These are phyloP conservation scores for Halophytophthora batemanensis DNA, from an alignment of 352 stramenopile species.

Conservation along the genomic window DNA sequence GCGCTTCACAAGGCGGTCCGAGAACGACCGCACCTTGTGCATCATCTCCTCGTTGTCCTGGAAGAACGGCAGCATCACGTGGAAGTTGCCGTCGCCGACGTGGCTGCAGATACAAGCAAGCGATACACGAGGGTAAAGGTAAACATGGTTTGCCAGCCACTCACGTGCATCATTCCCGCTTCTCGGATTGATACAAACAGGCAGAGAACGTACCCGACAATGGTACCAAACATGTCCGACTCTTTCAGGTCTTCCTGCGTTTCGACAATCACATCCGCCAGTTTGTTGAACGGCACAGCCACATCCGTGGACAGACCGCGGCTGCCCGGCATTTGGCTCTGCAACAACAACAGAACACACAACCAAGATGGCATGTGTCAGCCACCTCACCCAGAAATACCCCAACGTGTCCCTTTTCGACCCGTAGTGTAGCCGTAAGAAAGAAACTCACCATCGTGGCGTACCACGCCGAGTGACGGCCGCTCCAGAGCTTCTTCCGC, in stretches of 20 bases:
- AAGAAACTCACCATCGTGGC: constrained; percentile 60
- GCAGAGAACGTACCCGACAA: constrained; percentile 83
- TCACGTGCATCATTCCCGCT: too few relatives aligned
- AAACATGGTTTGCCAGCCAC: too few relatives aligned
- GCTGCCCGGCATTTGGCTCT: constrained; percentile 80
- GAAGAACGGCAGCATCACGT: constrained; percentile 94
- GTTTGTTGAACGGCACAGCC: constrained; percentile 93
- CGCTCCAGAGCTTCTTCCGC: constrained; percentile 81
- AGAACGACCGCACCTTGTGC: constrained; percentile 86
- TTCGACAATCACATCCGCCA: constrained; percentile 92
- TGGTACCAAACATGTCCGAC: constrained; percentile 88
- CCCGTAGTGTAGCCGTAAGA: background rate
- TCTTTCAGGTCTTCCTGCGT: constrained; percentile 90
- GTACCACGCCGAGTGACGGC: constrained; percentile 84
- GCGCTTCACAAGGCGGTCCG: constrained; percentile 74
- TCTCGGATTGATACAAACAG: too few relatives aligned
- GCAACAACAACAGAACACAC: background rate
- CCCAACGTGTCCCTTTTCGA: background rate
- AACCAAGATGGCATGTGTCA: too few relatives aligned
- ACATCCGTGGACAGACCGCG: constrained; percentile 93
- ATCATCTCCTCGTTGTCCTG: constrained; percentile 84
- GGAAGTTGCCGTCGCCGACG: constrained; percentile 97
- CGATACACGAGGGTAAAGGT: background rate
- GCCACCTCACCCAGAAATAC: too few relatives aligned
- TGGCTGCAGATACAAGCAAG: constrained; percentile 37